Evolutionary conservation across 176 grass and related monocot genomes (phyloP).

Genomic region (Hyparrhenia diplandra): DNA sequence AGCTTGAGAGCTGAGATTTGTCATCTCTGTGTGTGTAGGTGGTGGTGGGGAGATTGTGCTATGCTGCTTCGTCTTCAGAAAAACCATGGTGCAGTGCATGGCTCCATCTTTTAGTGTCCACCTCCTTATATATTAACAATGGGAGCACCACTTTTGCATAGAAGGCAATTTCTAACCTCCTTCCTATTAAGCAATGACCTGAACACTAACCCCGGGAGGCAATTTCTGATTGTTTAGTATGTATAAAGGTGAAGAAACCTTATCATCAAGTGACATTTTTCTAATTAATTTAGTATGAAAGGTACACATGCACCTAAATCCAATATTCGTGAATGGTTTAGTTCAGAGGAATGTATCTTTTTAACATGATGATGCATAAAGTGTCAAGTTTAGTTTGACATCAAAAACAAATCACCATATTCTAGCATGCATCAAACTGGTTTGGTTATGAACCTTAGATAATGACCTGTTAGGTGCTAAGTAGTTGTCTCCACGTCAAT

Average conservation of each 20-base stretch:
- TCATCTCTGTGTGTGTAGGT: conserved; percentile 21
- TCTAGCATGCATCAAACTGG: not conserved
- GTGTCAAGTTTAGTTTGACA: not conserved
- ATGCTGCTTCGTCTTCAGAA: conserved; percentile 12
- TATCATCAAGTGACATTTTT: not conserved
- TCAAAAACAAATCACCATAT: not conserved
- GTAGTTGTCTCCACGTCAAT: not conserved
- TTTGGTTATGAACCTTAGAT: not conserved
- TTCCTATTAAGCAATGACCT: conserved; percentile 2
- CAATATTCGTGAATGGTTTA: not conserved
- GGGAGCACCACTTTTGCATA: not conserved
- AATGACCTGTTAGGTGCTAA: not conserved
- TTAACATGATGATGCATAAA: not conserved
- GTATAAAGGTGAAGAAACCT: not conserved
- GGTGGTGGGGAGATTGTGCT: not conserved
- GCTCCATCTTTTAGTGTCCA: conserved; percentile 16
- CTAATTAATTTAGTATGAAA: not conserved
- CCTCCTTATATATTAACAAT: not conserved
- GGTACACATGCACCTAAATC: not conserved
- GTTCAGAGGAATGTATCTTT: not conserved
- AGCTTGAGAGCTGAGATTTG: not conserved
- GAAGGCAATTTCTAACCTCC: not conserved
- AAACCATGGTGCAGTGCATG: not conserved
- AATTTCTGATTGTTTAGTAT: not conserved
- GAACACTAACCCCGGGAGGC: conserved; percentile 28